Percentiles rank a stretch among this genome's conserved stretches.
Conservation (phyloP, 2,329 filamentous ascomycete species). For the Microdochium paspali region DNA sequence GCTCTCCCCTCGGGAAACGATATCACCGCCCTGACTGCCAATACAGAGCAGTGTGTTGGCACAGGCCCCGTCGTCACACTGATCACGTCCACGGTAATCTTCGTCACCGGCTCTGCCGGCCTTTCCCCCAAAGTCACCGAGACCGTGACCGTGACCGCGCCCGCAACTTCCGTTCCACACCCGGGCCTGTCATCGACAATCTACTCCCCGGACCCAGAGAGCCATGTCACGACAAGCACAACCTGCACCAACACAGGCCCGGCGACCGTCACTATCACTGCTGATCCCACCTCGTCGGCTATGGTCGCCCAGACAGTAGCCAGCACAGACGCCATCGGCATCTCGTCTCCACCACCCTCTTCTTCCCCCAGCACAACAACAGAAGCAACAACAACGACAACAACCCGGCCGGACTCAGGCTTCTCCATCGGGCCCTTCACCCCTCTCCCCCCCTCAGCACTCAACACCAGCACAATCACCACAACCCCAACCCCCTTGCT, state of each 20-base stretch:
- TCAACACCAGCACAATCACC: slow-evolving; percentile 5
- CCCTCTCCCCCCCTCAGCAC: background rate
- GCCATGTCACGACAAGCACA: background rate
- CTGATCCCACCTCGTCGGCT: background rate
- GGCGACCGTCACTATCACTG: slow-evolving; percentile 1
- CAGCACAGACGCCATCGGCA: background rate
- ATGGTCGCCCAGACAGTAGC: background rate
- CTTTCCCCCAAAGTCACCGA: slow-evolving; percentile 23
- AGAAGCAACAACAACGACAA: background rate
- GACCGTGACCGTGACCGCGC: slow-evolving; percentile 13
- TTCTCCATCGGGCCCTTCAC: background rate
- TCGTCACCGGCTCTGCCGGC: slow-evolving; percentile 9
- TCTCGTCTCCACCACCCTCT: slow-evolving; percentile 1
- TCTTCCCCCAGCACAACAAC: slow-evolving; percentile 1
- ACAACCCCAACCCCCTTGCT: background rate
- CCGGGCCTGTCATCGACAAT: background rate
- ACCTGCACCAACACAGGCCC: background rate
- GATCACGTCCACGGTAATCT: background rate
- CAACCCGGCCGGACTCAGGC: background rate
- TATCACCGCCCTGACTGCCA: slow-evolving; percentile 2
- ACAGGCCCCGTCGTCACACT: background rate
- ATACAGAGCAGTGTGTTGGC: slow-evolving; percentile 6
- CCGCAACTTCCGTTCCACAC: slow-evolving; percentile 1
- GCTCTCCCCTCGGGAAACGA: background rate
- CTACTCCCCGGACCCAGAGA: too few relatives aligned